Conservation (phyloP, 176 grass and related monocot genomes). For the Musa schizocarpa region DNA sequence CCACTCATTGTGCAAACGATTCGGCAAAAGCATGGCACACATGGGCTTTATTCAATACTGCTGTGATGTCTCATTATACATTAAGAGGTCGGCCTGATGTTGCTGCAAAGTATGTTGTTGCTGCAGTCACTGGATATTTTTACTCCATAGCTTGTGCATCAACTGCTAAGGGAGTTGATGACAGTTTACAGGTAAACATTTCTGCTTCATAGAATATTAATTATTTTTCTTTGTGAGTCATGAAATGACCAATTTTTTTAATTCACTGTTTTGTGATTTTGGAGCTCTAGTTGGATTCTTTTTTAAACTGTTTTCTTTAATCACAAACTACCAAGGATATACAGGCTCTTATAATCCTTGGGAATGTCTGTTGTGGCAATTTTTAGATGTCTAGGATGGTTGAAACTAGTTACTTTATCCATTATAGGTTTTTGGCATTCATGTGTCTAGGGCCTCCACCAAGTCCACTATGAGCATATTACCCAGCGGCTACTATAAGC, state of each 20-base stretch:
- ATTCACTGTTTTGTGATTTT: background rate
- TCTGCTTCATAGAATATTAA: background rate
- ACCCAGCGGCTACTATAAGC: background rate
- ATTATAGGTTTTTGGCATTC: no score
- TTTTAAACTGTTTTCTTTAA: background rate
- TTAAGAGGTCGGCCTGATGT: constrained; percentile 53
- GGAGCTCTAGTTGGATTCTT: no score
- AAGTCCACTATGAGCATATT: no score
- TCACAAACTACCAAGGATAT: no score
- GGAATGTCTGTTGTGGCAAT: background rate
- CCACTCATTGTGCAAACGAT: constrained; percentile 73
- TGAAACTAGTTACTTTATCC: no score
- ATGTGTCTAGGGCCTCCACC: no score
- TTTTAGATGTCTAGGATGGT: no score
- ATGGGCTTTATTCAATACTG: constrained; percentile 98
- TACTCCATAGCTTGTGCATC: constrained; percentile 93
- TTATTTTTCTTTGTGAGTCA: background rate
- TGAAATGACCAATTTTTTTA: background rate
- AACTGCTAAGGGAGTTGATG: constrained; percentile 89
- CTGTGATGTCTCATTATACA: constrained; percentile 93
- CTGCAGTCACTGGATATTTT: constrained; percentile 93
- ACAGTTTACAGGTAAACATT: constrained; percentile 81
- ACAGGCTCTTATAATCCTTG: no score
- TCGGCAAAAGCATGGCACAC: constrained; percentile 93
- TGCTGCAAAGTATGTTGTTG: constrained; percentile 83